Conservation (phyloP, 805 yeast species). For the Barnettozyma californica region DNA sequence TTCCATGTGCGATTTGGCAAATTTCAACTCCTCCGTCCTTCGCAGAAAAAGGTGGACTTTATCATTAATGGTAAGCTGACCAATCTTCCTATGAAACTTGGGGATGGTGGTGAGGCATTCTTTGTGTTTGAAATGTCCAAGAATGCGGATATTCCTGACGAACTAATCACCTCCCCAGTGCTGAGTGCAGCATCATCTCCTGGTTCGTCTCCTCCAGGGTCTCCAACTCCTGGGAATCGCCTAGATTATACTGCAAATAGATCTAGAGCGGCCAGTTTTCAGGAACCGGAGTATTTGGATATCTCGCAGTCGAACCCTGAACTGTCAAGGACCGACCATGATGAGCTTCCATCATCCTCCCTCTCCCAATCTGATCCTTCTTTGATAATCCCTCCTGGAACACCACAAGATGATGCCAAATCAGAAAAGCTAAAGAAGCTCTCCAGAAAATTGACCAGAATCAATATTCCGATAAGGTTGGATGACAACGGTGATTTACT, state of each 20-base stretch:
- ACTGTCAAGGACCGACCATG: slow-evolving; percentile 1
- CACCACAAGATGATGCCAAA: slow-evolving; percentile 34
- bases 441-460: slow-evolving; percentile 57
- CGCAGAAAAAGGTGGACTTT: slow-evolving; percentile 90
- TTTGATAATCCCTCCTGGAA: slow-evolving; percentile 8
- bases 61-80: slow-evolving; percentile 78
- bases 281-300: slow-evolving; percentile 49
- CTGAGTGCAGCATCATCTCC: slow-evolving; percentile 23
- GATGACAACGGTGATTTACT: slow-evolving; percentile 87
- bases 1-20: slow-evolving; percentile 96
- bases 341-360: not conserved
- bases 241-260: not conserved
- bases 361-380: slow-evolving; percentile 11
- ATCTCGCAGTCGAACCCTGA: slow-evolving; percentile 28
- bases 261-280: slow-evolving; percentile 15
- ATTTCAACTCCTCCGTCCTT: slow-evolving; percentile 86
- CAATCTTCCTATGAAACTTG: slow-evolving; percentile 89
- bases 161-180: slow-evolving; percentile 44
- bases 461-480: slow-evolving; percentile 81
- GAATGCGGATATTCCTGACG: slow-evolving; percentile 57
- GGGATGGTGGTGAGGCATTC: slow-evolving; percentile 97
- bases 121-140: slow-evolving; percentile 86
- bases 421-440: slow-evolving; percentile 57
- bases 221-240: slow-evolving; percentile 12
- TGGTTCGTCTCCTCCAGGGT: slow-evolving; percentile 19